Conservation (phyloP, 2,329 filamentous ascomycete genomes). For the Macrophomina tecta region DNA sequence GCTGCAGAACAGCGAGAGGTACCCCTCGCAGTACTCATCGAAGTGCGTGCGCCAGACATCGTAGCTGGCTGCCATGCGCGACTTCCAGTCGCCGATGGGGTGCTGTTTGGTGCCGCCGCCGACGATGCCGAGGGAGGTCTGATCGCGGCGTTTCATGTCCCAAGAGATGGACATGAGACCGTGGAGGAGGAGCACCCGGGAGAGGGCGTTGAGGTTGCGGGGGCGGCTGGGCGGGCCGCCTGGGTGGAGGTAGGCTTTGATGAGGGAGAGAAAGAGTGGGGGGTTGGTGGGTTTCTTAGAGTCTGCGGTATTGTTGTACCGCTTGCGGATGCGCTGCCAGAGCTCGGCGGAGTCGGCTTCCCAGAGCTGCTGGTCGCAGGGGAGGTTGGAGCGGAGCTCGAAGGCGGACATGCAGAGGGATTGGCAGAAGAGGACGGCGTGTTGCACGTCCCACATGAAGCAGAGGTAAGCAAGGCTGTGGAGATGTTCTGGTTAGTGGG, state of each 20-base stretch:
- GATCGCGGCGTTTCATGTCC: conserved; percentile 67
- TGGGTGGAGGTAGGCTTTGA: conserved; percentile 61
- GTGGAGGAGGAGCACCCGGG: conserved; percentile 62
- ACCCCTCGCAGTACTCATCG: conserved; percentile 55
- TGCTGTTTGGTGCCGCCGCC: background rate
- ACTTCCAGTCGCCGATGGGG: conserved; percentile 55
- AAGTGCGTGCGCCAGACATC: conserved; percentile 66
- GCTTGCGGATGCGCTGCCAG: conserved; percentile 54
- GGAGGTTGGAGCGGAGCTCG: conserved; percentile 63
- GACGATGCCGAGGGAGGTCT: conserved; percentile 57
- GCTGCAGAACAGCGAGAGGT: conserved; percentile 30
- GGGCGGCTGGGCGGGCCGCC: conserved; percentile 35
- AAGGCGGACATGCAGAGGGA: conserved; percentile 71
- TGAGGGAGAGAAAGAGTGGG: conserved; percentile 56
- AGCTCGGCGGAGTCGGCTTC: conserved; percentile 61
- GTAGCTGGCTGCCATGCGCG: conserved; percentile 60
- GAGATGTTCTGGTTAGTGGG: background rate
- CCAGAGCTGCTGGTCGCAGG: conserved; percentile 62
- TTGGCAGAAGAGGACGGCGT: conserved; percentile 69
- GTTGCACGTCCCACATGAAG: conserved; percentile 71
- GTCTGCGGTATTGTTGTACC: conserved; percentile 37
- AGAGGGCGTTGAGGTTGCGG: conserved; percentile 57
- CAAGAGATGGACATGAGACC: conserved; percentile 68
- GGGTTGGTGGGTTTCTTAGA: conserved; percentile 19
- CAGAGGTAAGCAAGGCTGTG: conserved; percentile 61